Evolutionary conservation across 768 basidiomycete species (phyloP), one percentile per base, ranked within the genome.

Genomic region (Pulveroboletus sp.): DNA sequence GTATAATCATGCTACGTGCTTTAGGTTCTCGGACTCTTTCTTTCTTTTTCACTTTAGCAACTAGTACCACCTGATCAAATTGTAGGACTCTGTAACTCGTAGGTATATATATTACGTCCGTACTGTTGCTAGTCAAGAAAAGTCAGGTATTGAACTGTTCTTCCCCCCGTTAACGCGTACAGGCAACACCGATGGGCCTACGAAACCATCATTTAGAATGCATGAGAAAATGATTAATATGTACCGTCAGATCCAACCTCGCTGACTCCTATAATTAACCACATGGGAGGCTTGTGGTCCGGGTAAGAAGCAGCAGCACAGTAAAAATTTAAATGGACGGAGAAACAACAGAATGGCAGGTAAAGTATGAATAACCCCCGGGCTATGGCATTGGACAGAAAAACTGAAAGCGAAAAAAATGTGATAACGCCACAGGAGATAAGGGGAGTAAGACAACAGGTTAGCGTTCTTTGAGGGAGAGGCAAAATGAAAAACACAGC

Each of bases 401-500:
- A 24, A 34, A 32, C 6, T 35, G 2, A 3, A 19, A 13, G 19
- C 45, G 32, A 38, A 19, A 31, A 29, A 32, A 24, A 32, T 27
- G 5, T 19, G 40, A 45, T 36, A 50, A 45, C 12, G 20, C 23
- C 24, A 34, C 24, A 34, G 46, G 34, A 20, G n/a, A 34, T 29
- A 34, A 50, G 33, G 21, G n/a, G 41, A 29, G 23, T 36, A 10
- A 43, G 43, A 53, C 47, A 44, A 49, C 45, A 50, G 10, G 40
- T 21, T 11, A 47, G 27, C 27, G 39, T 62, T 24, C 52, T 46
- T 32, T 33, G 4, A 33, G 36, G 9, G 17, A 11, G 19, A 35
- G n/a, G 35, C 17, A 29, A 37, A 34, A 54, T 52, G 33, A 36
- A 50, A 19, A 36, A 40, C 52, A 52, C 21, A 60, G 45, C 49